Conservation (phyloP, 2,329 filamentous ascomycete species). For the Grosmannia serpens region DNA sequence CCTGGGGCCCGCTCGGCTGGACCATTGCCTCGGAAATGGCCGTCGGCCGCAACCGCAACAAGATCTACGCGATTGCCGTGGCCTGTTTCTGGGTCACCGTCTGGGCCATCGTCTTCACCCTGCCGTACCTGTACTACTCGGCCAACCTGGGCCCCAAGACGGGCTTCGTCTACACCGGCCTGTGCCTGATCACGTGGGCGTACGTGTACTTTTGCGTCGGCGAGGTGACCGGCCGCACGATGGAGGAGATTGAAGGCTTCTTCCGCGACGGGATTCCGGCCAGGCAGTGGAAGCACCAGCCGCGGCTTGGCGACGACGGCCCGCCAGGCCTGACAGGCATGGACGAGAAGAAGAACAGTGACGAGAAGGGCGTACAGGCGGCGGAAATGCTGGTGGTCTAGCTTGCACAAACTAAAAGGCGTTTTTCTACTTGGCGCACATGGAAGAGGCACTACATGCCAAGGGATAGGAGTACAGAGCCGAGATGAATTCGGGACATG, state of each 20-base stretch:
- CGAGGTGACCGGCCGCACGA: neutral
- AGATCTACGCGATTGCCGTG: conserved; percentile 31
- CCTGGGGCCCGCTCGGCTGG: conserved; percentile 28
- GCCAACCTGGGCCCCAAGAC: conserved; percentile 1
- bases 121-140: conserved; percentile 1
- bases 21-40: conserved; percentile 33
- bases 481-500: no score
- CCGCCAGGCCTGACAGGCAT: no score
- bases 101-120: conserved; percentile 22
- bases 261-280: neutral
- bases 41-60: conserved; percentile 34
- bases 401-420: no score
- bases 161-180: neutral
- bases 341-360: no score
- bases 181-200: neutral
- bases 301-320: no score
- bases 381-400: no score
- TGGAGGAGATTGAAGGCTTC: conserved; percentile 1
- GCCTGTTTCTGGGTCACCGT: conserved; percentile 31
- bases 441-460: no score
- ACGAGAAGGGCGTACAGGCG: no score
- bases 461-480: no score
- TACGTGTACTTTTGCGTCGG: conserved; percentile 2
- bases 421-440: no score
- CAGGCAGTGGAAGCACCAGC: neutral